These are phyloP conservation scores for Fraxinus floribunda DNA, from an alignment of 305 asterid species.

Conservation along the genomic window DNA sequence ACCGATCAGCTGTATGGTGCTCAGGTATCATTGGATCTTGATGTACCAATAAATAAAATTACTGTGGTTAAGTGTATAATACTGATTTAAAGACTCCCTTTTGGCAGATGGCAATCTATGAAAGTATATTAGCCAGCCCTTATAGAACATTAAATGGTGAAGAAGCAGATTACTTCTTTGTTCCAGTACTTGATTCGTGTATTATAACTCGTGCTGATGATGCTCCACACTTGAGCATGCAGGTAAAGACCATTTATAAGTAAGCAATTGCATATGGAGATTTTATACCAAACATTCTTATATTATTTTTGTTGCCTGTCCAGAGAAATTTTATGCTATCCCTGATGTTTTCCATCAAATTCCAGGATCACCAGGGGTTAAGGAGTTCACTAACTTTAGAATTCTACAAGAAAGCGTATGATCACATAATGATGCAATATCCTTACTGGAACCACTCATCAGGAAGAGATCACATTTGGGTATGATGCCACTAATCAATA, in stretches of 20 bases:
- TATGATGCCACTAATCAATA: slow-evolving; percentile 29
- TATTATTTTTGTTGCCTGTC: not conserved
- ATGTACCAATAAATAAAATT: not conserved
- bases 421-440: slow-evolving; percentile 65
- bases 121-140: slow-evolving; percentile 84
- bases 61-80: not conserved
- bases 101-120: slow-evolving; percentile 78
- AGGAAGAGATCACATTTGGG: slow-evolving; percentile 98
- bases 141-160: slow-evolving; percentile 83
- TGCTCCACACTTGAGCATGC: slow-evolving; percentile 85
- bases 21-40: slow-evolving; percentile 52
- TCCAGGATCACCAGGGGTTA: slow-evolving; percentile 73
- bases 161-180: slow-evolving; percentile 94
- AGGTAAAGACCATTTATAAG: slow-evolving; percentile 39
- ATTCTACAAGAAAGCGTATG: slow-evolving; percentile 72
- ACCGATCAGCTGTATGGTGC: slow-evolving; percentile 88
- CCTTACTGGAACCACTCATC: slow-evolving; percentile 85
- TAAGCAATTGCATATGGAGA: not conserved
- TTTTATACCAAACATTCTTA: not conserved
- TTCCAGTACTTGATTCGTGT: slow-evolving; percentile 96
- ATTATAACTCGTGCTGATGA: slow-evolving; percentile 92
- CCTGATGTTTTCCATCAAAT: slow-evolving; percentile 15
- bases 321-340: not conserved
- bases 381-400: slow-evolving; percentile 91
- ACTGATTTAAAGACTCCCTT: slow-evolving; percentile 22